Evolutionary conservation across 2,329 filamentous ascomycete genomes (phyloP).

Genomic region (Pseudogymnoascus sp.): DNA sequence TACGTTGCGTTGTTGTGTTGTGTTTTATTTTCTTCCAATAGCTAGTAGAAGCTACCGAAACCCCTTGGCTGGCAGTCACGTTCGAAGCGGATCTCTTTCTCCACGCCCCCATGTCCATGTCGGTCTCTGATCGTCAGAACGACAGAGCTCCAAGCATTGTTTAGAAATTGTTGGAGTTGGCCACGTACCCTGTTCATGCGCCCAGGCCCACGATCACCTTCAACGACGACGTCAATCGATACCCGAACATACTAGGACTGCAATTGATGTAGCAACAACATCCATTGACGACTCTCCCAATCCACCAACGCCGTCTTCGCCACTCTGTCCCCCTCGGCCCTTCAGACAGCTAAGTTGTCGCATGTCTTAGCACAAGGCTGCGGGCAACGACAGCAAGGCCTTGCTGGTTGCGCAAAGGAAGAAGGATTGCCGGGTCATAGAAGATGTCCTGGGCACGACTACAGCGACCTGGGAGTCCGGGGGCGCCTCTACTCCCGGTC

Average conservation of each 20-base stretch:
- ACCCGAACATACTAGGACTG: not conserved
- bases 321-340: not conserved
- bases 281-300: constrained; percentile 5
- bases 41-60: not conserved
- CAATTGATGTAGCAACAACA: not conserved
- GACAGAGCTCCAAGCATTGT: constrained; percentile 4
- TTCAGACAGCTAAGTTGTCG: constrained; percentile 8
- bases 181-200: constrained; percentile 4
- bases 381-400: constrained; percentile 24
- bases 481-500: constrained; percentile 23
- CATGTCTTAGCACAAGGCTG: constrained; percentile 27
- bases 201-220: not conserved
- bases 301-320: not conserved
- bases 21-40: not conserved
- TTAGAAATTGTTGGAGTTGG: constrained; percentile 6
- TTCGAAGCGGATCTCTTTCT: constrained; percentile 5
- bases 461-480: constrained; percentile 24
- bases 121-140: constrained; percentile 5
- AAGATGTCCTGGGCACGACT: constrained; percentile 27
- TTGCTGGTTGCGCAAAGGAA: constrained; percentile 25
- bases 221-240: not conserved
- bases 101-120: constrained; percentile 1
- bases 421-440: constrained; percentile 11
- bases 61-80: constrained; percentile 3
- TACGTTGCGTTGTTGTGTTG: not conserved